phyloP scores from a whole-genome alignment of 441 rosid species.

The Bruguiera hainesii region DNA sequence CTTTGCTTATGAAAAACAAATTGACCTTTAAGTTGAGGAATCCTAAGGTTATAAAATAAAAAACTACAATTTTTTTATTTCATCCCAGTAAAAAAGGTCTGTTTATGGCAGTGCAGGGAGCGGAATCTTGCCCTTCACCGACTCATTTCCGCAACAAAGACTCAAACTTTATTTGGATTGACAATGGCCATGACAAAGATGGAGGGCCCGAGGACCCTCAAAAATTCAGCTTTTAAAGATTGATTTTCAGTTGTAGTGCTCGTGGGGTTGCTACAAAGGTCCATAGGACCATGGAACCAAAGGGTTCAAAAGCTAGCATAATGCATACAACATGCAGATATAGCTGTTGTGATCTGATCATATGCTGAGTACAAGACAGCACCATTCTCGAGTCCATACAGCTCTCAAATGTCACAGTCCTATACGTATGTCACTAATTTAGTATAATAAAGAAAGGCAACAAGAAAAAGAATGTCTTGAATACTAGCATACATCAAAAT shows the following conservation, averaged over 20 bases:
- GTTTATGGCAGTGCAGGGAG: slow-evolving; percentile 27
- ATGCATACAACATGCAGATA: slow-evolving; percentile 28
- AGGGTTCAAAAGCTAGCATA: slow-evolving; percentile 45
- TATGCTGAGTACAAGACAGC: slow-evolving; percentile 51
- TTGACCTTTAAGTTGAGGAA: slow-evolving; percentile 40
- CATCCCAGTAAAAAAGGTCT: slow-evolving; percentile 18
- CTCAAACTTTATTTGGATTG: slow-evolving; percentile 31
- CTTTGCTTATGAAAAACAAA: slow-evolving; percentile 17
- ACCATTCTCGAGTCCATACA: slow-evolving; percentile 24
- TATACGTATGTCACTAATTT: slow-evolving; percentile 14
- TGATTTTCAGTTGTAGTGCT: slow-evolving; percentile 27
- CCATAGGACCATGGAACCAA: slow-evolving; percentile 22
- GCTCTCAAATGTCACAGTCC: slow-evolving; percentile 33
- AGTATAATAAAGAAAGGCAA: slow-evolving; percentile 4
- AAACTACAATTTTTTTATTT: slow-evolving; percentile 38
- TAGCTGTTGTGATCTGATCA: slow-evolving; percentile 28
- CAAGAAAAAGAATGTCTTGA: background rate
- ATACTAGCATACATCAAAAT: background rate
- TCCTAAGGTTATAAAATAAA: slow-evolving; percentile 46
- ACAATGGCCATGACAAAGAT: slow-evolving; percentile 31
- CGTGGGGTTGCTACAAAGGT: slow-evolving; percentile 44
- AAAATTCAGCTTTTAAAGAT: slow-evolving; percentile 36
- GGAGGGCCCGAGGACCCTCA: slow-evolving; percentile 56
- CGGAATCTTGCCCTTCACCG: slow-evolving; percentile 35
- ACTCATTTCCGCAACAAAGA: slow-evolving; percentile 9